Base-by-base conservation (phyloP, 2,329 filamentous ascomycete genomes). In the Exophiala sideris region DNA sequence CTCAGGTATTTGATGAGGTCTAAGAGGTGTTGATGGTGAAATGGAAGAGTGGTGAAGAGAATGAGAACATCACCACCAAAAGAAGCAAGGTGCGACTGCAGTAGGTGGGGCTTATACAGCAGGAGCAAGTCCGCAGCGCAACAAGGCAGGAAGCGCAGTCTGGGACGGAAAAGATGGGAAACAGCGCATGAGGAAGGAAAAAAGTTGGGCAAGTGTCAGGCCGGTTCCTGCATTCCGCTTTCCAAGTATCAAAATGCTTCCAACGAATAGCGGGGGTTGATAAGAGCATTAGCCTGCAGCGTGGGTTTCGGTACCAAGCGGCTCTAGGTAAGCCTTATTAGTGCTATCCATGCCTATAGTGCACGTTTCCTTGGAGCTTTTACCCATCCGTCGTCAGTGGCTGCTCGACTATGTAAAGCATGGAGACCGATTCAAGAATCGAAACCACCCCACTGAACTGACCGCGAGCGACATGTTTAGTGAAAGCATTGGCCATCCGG, bases 161-260 rank as follows among this genome's bases (percentile, higher is more conserved):
- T 47, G 45, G 20, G 24, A 33, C 45, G 16, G 35, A 45, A 41
- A 8, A 16, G 9, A 34, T 7, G 12, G 42, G 41, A 33, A 39
- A 34, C 20, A 39, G 34, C 3, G 40, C 5, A 36, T 54, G 51
- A 45, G 45, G 48, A 36, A 54, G 46, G 24, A 10, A 18, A 47
- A 21, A 45, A 54, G 18, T 29, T 32, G 40, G 46, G 46, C 46
- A 35, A 44, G 34, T 24, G 45, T 42, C 32, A 24, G 20, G 40
- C 20, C 20, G 36, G 55, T 54, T 57, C 55, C 55, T 57, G 55
- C 50, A 57, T 54, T 44, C 42, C 47, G 36, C 48, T 45, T 35
- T 35, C 41, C 18, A 33, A 36, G 34, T 38, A 36, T 35, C 35
- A 14, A 41, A 2, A 39, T 33, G 7, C 14, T 48, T 29, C 33